Evolutionary conservation across 176 grass and related monocot genomes (phyloP), one percentile per base, ranked within the genome.

Genomic region (Bothriochloa decipiens): DNA sequence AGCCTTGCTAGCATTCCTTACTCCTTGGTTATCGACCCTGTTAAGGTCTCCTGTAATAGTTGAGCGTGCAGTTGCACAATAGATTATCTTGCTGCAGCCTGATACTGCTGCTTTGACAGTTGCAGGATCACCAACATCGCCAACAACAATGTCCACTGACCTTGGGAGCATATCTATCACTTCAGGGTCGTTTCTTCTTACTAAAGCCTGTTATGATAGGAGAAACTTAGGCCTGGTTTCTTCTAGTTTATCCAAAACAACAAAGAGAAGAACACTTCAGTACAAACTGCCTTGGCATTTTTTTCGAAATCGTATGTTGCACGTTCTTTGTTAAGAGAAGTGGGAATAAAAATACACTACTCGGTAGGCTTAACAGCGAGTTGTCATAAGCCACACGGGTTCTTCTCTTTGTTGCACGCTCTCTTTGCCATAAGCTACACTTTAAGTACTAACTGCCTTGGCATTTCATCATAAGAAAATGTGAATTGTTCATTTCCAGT

Each of bases 11-110:
- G 87, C 89, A 78, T 96, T 95, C 81, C 91, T 78, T 60, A 98
- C 96, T 70, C 96, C 93, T 87, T 91, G 93, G 71, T 95, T 92
- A 82, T 96, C 96, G 29, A 98, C 96, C 81, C 96, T 98, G 47
- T 93, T 98, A 40, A 96, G 83, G 84, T 98, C 96, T 22, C 91
- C 96, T 6, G 96, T 98, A 72, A 98, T 98, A 84, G 93, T 85
- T 72, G 93, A 95, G 33, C 93, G 87, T 82, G 96, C 96, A 62
- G 91, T 98, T 46, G 96, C 96, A 40, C 96, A 98, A 74, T 98
- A 98, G n/a, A 98, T 98, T 26, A 98, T 65, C 87, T 98, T 98
- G 83, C 89, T 98, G 87, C 91, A 96, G 87, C 91, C 96, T 75
- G 87, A 85, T 35, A 95, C 86, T 26, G 93, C 93, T 50, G 82